Conservation (phyloP, 495 filamentous ascomycete genomes). For the Penicillium cataractarum region DNA sequence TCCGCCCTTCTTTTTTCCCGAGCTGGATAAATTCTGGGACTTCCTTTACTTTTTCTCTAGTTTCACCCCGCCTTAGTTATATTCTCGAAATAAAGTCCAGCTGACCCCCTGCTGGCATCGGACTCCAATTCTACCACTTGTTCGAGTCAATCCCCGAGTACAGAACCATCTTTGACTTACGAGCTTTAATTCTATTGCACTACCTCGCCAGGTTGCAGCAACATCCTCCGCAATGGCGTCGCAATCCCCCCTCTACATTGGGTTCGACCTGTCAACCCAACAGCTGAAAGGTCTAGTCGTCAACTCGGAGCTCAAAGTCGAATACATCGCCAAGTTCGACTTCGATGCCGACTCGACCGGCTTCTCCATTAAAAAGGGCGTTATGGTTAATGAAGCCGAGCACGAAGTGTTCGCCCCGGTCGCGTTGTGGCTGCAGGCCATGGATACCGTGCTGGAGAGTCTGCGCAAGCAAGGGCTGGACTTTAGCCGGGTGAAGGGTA, state of each 20-base stretch:
- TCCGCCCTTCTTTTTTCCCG: constrained; percentile 8
- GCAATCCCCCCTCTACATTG: constrained; percentile 74
- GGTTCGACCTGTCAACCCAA: constrained; percentile 95
- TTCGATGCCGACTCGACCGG: constrained; percentile 72
- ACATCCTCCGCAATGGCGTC: constrained; percentile 33
- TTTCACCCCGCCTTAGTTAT: background rate
- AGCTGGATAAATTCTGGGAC: constrained; percentile 6
- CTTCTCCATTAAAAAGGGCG: constrained; percentile 83
- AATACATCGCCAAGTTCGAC: constrained; percentile 59
- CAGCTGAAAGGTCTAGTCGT: constrained; percentile 92
- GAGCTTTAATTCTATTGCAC: background rate
- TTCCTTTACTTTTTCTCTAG: background rate
- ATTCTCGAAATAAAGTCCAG: background rate
- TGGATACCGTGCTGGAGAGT: constrained; percentile 78
- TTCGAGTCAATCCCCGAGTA: background rate
- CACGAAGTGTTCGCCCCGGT: constrained; percentile 91
- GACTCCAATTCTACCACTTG: background rate
- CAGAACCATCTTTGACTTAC: background rate
- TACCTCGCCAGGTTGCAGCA: background rate
- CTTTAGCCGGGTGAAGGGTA: constrained; percentile 73
- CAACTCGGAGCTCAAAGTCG: constrained; percentile 62
- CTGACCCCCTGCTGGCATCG: background rate
- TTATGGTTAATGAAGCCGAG: constrained; percentile 75
- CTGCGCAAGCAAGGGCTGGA: constrained; percentile 75
- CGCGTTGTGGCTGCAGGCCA: constrained; percentile 89